Base-by-base conservation (phyloP, 805 yeast species). In the Candida sakaeoensis region DNA sequence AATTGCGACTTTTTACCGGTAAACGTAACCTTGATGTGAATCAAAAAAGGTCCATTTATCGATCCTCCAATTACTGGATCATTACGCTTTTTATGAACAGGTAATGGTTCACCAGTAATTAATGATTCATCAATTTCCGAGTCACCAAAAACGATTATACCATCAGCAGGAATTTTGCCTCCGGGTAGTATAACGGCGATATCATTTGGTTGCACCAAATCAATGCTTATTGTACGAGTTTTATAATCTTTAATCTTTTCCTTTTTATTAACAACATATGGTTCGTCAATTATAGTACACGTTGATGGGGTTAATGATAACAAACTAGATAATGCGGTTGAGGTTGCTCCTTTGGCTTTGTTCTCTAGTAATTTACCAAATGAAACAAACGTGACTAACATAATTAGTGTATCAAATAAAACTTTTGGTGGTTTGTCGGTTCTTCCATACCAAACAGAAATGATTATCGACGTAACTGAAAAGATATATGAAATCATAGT, bases 291-390 rank as follows among this genome's bases (percentile, higher is more conserved):
- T 18, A 90, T 79, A 0, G 73, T 63, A 49, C 97, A 90, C 2
- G 73, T 69, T 1, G 86, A 72, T 1, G 99, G 97, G 0, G 95
- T 75, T 40, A 93, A 65, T 2, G 90, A 80, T 33, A 95, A 71
- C 32, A 93, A 70, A 48, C 80, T 79, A 0, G 96, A 83, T 29
- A 93, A 70, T 0, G 98, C 95, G 2, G 86, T 76, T 0, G 97
- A 86, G 0, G 98, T 93, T 43, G 85, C 87, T 3, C 98, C 95
- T 55, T 93, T 88, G 2, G 99, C 98, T 47, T 75, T 79, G 60
- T 85, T 86, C 55, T 93, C 99, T 16, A 90, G 67, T 75, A 86
- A 85, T 62, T 93, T 91, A 2, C 99, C 99, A 33, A 89, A 65
- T 7, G 93, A 75, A 19, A 93, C 89, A 58, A 89, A 93, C 4